Evolutionary conservation across 2,329 filamentous ascomycete species (phyloP), one percentile per base, ranked within the genome.

Genomic region (Balansia obtecta): DNA sequence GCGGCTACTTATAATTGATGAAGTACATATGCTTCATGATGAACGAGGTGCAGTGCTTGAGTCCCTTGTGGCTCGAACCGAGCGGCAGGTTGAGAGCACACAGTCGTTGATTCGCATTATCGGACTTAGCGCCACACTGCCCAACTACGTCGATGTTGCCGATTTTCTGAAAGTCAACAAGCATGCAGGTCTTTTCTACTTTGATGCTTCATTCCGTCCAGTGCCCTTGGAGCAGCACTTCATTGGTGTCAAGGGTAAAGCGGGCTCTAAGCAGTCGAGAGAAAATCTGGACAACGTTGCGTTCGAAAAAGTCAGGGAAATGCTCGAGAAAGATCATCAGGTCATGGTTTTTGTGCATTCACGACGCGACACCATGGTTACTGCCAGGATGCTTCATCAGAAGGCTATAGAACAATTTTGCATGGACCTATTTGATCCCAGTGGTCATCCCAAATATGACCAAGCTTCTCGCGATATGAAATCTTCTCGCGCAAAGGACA

Each of bases 261-360:
- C 88, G 0, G 86, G 87, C 4, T 81, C 80, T 22, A 93, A 85
- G 62, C 79, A 83, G 53, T 90, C 87, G 9, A 83, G 86, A 51
- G 91, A 96, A 38, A 97, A 97, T 57, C 72, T 98, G 30, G 93
- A 98, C 58, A 76, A 76, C 22, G 83, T 88, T 2, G 82, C 88
- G 0, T 98, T 94, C 62, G 90, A 97, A 57, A 99, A 99, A 64
- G 89, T 96, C 45, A 85, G 83, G 57, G 86, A 93, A 48, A 96
- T 98, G 90, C 74, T 98, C 3, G 81, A 89, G 62, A 73, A 76
- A 52, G 90, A 87, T n/a, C 93, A 99, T 61, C 93, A 98, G 65
- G 79, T 98, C 57, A 98, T 99, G 94, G 91, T 99, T 0, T 98
- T 99, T 65, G 94, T 98, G 11, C 94, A 98, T 65, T 96, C 91